Conservation (phyloP, 768 basidiomycete species). For the Podaxis carcinomalis region DNA sequence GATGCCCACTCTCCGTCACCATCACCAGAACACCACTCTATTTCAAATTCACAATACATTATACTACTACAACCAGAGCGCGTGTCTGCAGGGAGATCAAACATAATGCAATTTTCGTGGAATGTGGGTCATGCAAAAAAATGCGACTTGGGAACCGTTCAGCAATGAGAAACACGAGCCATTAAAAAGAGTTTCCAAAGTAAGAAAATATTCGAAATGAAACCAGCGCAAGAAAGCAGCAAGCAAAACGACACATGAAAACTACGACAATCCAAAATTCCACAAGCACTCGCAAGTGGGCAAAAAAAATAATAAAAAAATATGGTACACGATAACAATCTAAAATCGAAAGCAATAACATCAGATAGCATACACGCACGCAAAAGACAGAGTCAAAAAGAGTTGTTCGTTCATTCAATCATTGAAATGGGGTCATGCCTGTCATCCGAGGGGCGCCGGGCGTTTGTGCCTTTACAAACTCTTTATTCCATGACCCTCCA, state of each 20-base stretch:
- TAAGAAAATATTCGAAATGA: background rate
- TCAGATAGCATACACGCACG: constrained; percentile 16
- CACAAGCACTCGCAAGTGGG: background rate
- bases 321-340: constrained; percentile 10
- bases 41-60: background rate
- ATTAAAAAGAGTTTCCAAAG: background rate
- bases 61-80: background rate
- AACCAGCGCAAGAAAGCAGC: background rate
- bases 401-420: constrained; percentile 16
- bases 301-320: background rate
- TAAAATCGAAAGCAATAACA: constrained; percentile 15
- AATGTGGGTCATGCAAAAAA: background rate
- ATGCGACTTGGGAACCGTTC: background rate
- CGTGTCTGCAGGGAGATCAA: background rate
- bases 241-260: background rate
- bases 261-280: background rate
- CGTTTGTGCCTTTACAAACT: constrained; percentile 21
- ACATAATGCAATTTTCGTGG: background rate
- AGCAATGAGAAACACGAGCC: background rate
- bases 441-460: constrained; percentile 20
- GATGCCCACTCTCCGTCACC: background rate
- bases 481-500: constrained; percentile 44
- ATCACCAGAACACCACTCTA: background rate
- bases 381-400: constrained; percentile 1
- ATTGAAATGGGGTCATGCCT: constrained; percentile 18